Evolutionary conservation across 2,329 filamentous ascomycete species (phyloP).

Genomic region (Talaromyces sp.): DNA sequence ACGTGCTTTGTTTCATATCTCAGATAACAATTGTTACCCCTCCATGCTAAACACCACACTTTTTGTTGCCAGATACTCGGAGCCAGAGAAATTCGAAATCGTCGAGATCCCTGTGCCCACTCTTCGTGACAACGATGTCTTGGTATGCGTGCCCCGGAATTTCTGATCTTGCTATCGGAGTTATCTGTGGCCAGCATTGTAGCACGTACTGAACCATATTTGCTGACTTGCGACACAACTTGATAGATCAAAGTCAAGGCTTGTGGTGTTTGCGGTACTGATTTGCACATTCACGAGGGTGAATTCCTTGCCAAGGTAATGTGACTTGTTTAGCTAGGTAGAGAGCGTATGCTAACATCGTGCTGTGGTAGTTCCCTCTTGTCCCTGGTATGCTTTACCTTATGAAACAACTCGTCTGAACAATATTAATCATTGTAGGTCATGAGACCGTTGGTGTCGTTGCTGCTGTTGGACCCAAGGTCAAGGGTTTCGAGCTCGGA

Average conservation of each 20-base stretch:
- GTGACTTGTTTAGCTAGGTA: not conserved
- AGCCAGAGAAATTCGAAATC: conserved; percentile 60
- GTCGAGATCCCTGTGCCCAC: conserved; percentile 61
- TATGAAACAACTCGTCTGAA: not conserved
- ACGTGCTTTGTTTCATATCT: not conserved
- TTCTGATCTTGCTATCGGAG: conserved; percentile 15
- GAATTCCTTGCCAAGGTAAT: conserved; percentile 59
- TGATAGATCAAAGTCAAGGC: conserved; percentile 62
- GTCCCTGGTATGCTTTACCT: conserved; percentile 51
- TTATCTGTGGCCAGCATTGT: not conserved
- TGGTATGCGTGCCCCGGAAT: conserved; percentile 35
- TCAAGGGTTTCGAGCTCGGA: conserved; percentile 59
- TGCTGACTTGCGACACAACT: not conserved
- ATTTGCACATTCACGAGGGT: conserved; percentile 58
- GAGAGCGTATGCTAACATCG: not conserved
- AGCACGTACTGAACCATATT: not conserved
- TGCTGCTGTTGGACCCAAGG: conserved; percentile 56
- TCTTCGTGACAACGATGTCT: conserved; percentile 58
- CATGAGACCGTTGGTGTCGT: conserved; percentile 67
- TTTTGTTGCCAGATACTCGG: conserved; percentile 51
- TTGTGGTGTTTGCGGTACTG: conserved; percentile 61
- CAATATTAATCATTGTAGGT: conserved; percentile 36
- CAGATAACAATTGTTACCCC: not conserved
- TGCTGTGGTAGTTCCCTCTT: conserved; percentile 54
- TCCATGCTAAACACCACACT: not conserved